Conservation (phyloP, 163 green algal species). For the Picocystis sp. region DNA sequence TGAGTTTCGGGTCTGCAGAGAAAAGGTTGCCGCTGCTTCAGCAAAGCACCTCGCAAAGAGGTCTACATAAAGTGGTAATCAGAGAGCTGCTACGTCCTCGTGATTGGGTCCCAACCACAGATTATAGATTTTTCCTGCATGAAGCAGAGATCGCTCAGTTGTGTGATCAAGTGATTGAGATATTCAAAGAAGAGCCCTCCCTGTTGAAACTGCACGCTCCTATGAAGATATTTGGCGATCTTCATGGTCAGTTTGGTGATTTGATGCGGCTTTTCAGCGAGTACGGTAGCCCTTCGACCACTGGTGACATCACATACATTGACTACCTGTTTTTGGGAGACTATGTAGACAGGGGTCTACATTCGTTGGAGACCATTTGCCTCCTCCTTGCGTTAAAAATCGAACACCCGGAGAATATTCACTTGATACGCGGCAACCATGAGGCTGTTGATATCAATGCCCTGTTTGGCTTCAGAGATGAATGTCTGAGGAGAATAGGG, state of each 20-base stretch:
- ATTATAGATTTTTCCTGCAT: slow-evolving; percentile 68
- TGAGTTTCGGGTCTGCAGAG: slow-evolving; percentile 9
- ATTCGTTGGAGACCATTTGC: slow-evolving; percentile 91
- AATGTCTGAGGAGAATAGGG: slow-evolving; percentile 75
- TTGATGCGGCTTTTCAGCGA: slow-evolving; percentile 98
- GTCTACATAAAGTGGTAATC: slow-evolving; percentile 22
- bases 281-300: slow-evolving; percentile 85
- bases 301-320: slow-evolving; percentile 98
- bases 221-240: slow-evolving; percentile 97
- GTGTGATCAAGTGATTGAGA: slow-evolving; percentile 60
- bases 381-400: slow-evolving; percentile 96
- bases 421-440: slow-evolving; percentile 97
- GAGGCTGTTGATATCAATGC: slow-evolving; percentile 97
- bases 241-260: slow-evolving; percentile 97
- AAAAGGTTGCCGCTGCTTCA: slow-evolving; percentile 8
- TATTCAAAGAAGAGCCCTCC: slow-evolving; percentile 41
- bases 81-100: slow-evolving; percentile 67
- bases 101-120: slow-evolving; percentile 52
- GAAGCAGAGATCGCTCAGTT: slow-evolving; percentile 63
- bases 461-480: slow-evolving; percentile 90
- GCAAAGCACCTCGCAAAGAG: slow-evolving; percentile 15
- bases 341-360: slow-evolving; percentile 27
- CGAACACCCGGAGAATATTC: slow-evolving; percentile 73
- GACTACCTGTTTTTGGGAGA: slow-evolving; percentile 96
- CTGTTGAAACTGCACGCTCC: slow-evolving; percentile 65